Evolutionary conservation across 1,139 yeast species (phyloP).

Genomic region (Yamadazyma spencermartinsiae): DNA sequence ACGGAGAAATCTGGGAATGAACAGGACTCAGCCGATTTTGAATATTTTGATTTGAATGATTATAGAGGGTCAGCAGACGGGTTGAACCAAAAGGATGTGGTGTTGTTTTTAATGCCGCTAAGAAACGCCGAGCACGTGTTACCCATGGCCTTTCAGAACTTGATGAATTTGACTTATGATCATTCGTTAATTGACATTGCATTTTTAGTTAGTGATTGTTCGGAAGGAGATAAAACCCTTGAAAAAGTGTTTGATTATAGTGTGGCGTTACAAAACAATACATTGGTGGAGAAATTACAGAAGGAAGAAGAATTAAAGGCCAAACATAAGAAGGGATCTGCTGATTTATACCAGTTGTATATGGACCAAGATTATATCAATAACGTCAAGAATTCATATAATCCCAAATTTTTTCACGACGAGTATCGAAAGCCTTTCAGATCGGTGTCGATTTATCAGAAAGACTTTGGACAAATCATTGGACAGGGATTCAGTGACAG

Average conservation of each 20-base stretch:
- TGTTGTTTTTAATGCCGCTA: constrained; percentile 72
- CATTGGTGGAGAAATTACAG: constrained; percentile 52
- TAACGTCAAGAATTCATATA: constrained; percentile 56
- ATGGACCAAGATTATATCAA: constrained; percentile 69
- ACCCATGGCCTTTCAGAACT: constrained; percentile 79
- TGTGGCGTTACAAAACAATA: constrained; percentile 69
- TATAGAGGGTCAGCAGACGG: constrained; percentile 60
- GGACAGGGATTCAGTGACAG: constrained; percentile 90
- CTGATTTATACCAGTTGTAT: constrained; percentile 63
- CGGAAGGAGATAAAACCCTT: constrained; percentile 71
- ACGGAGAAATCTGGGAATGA: too few relatives aligned
- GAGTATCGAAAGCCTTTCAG: constrained; percentile 73
- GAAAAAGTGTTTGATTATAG: constrained; percentile 67
- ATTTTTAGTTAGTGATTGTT: constrained; percentile 81
- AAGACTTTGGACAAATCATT: constrained; percentile 81
- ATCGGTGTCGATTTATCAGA: constrained; percentile 71
- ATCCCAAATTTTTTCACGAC: constrained; percentile 55
- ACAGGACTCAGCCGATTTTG: constrained; percentile 31
- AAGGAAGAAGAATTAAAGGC: constrained; percentile 35
- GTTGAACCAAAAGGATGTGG: constrained; percentile 57
- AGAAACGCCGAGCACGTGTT: constrained; percentile 80
- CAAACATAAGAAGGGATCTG: constrained; percentile 46
- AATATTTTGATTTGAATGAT: constrained; percentile 60
- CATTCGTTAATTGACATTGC: constrained; percentile 82
- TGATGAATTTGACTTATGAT: constrained; percentile 84